A percentile compares a stretch with the other conserved stretches of the same genome.
These are phyloP conservation scores for Ascoidea rubescens DNA, from an alignment of 805 yeast species.

Conservation along the genomic window DNA sequence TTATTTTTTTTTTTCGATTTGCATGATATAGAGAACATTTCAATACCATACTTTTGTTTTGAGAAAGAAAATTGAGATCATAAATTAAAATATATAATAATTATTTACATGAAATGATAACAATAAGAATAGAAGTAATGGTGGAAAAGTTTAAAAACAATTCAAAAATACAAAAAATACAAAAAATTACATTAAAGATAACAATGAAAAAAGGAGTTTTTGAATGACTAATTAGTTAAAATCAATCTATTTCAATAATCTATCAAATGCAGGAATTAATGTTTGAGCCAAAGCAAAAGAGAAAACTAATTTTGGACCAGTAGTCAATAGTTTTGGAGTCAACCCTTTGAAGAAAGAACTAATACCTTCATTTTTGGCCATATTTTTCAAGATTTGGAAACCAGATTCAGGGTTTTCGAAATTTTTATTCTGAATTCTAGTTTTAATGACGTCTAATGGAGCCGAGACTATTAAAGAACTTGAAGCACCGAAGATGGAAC, in stretches of 20 bases:
- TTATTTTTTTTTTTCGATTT: too few species aligned
- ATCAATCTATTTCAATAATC: slow-evolving; percentile 25
- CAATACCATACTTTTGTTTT: too few species aligned
- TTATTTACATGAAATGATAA: too few species aligned
- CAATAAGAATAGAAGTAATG: too few species aligned
- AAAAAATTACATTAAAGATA: too few species aligned
- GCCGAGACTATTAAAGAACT: slow-evolving; percentile 95
- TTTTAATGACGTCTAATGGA: slow-evolving; percentile 95
- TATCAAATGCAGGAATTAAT: slow-evolving; percentile 91
- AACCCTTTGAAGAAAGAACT: slow-evolving; percentile 91
- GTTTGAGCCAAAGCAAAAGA: slow-evolving; percentile 97
- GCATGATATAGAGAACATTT: too few species aligned
- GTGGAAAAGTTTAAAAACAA: too few species aligned
- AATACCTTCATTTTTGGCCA: slow-evolving; percentile 83
- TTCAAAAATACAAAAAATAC: too few species aligned
- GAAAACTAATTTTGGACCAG: slow-evolving; percentile 96
- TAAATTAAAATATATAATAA: too few species aligned
- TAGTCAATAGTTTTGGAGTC: slow-evolving; percentile 90
- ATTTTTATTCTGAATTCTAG: slow-evolving; percentile 93
- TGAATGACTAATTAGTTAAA: too few species aligned
- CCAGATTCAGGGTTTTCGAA: slow-evolving; percentile 95
- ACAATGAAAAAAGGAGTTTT: too few species aligned
- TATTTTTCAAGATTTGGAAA: slow-evolving; percentile 80
- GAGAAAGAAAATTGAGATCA: too few species aligned
- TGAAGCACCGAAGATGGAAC: slow-evolving; percentile 93